These are phyloP conservation scores for Myxozyma mucilagina DNA, from an alignment of 805 yeast species.

Conservation along the genomic window DNA sequence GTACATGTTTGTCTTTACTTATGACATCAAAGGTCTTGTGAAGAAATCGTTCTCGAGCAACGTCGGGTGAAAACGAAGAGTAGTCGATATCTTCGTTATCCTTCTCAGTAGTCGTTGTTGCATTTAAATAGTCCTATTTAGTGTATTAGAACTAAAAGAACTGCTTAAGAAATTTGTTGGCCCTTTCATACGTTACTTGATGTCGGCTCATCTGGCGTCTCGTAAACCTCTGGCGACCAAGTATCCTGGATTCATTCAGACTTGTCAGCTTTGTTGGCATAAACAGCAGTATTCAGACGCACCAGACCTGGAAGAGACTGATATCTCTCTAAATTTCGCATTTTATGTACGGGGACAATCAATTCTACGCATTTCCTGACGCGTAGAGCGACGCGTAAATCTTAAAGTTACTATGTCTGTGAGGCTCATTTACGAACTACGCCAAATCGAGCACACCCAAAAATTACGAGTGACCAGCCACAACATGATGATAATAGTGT, in stretches of 20 bases:
- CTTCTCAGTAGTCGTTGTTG: background rate
- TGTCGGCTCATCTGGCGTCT: constrained; percentile 14
- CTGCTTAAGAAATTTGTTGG: background rate
- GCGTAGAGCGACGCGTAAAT: background rate
- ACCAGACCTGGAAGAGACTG: constrained; percentile 25
- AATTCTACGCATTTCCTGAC: background rate
- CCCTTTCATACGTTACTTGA: background rate
- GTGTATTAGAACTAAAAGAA: background rate
- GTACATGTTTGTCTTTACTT: background rate
- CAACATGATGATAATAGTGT: background rate
- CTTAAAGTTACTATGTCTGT: no score
- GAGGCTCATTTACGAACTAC: no score
- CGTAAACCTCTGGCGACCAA: constrained; percentile 30
- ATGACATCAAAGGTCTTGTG: constrained; percentile 8
- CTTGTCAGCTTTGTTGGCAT: no score
- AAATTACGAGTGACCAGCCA: no score
- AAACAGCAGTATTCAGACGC: background rate
- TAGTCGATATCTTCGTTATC: constrained; percentile 25
- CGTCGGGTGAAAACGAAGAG: constrained; percentile 23
- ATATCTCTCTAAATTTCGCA: constrained; percentile 22
- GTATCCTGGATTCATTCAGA: constrained; percentile 28
- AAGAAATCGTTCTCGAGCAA: constrained; percentile 26
- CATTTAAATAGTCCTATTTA: background rate
- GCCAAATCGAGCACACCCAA: no score
- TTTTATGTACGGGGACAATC: background rate